These are phyloP conservation scores for Trifolium pratense DNA, from an alignment of 306 rosid species.

Conservation along the genomic window DNA sequence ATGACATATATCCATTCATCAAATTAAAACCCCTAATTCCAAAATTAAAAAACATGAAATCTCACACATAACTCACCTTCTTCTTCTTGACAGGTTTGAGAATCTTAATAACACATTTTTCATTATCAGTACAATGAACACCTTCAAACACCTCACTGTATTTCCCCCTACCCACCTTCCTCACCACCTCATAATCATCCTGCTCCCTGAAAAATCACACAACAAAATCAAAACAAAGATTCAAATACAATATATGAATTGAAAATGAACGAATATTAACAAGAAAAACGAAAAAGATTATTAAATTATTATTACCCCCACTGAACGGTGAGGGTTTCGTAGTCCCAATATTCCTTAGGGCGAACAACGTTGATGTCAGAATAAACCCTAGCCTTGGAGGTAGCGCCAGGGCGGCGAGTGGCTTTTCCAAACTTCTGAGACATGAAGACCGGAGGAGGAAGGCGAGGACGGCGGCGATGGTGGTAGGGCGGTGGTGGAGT, in stretches of 20 bases:
- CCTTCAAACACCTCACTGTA: constrained; percentile 98
- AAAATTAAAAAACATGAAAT: constrained; percentile 5
- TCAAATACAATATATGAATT: neutral
- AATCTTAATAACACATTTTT: constrained; percentile 85
- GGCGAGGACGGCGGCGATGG: constrained; percentile 32
- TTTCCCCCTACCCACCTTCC: constrained; percentile 95
- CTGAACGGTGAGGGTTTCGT: constrained; percentile 89
- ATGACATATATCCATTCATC: constrained; percentile 1
- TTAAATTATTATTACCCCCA: constrained; percentile 70
- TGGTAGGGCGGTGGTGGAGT: constrained; percentile 38
- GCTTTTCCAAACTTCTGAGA: constrained; percentile 95
- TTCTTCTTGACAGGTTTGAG: constrained; percentile 95
- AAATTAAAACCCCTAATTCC: constrained; percentile 9
- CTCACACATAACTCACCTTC: constrained; percentile 56
- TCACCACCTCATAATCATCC: constrained; percentile 93
- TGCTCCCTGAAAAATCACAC: constrained; percentile 64
- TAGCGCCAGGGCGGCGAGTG: constrained; percentile 96
- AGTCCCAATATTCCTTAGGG: constrained; percentile 95
- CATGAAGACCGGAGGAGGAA: constrained; percentile 61
- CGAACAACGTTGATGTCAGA: constrained; percentile 86
- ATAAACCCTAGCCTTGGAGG: constrained; percentile 86
- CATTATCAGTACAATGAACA: constrained; percentile 79
- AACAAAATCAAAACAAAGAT: neutral
- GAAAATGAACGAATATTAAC: neutral
- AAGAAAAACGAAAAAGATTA: neutral